These are phyloP conservation scores for Boletus rubropictus DNA, from an alignment of 768 basidiomycete genomes.

Conservation along the genomic window DNA sequence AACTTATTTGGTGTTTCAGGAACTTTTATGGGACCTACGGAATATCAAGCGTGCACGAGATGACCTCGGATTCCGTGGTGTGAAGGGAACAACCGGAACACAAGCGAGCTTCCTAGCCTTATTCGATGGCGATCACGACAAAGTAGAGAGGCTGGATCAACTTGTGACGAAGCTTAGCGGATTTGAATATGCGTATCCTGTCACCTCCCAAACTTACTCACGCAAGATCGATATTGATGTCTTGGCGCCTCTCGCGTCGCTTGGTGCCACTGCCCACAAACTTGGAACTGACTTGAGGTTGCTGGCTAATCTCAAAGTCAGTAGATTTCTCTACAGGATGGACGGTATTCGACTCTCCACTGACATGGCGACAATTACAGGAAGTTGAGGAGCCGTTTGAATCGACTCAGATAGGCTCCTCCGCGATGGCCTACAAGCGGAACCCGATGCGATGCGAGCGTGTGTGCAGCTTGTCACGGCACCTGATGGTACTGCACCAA, in stretches of 20 bases:
- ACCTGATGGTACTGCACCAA: constrained; percentile 93
- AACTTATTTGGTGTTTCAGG: constrained; percentile 37
- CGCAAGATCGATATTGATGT: constrained; percentile 96
- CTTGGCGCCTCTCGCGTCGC: constrained; percentile 79
- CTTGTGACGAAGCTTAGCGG: constrained; percentile 89
- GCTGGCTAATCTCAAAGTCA: constrained; percentile 86
- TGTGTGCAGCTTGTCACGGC: constrained; percentile 92
- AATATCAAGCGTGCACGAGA: constrained; percentile 86
- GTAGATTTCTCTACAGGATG: background rate
- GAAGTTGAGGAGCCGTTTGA: constrained; percentile 99
- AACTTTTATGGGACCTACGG: constrained; percentile 93
- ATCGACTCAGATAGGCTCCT: constrained; percentile 95
- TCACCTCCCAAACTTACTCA: constrained; percentile 98
- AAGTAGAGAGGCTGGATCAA: constrained; percentile 86
- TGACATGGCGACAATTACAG: constrained; percentile 30
- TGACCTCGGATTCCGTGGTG: constrained; percentile 95
- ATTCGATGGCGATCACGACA: constrained; percentile 92
- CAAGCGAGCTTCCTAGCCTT: constrained; percentile 93
- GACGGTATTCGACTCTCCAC: background rate
- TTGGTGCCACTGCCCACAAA: constrained; percentile 96
- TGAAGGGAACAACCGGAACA: constrained; percentile 99
- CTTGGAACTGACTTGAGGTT: constrained; percentile 94
- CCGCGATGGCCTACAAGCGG: constrained; percentile 98
- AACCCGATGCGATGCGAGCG: constrained; percentile 99
- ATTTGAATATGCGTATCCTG: constrained; percentile 92